Conservation (phyloP, 192 early-diverging fungal species). For the Dissophora ornata region DNA sequence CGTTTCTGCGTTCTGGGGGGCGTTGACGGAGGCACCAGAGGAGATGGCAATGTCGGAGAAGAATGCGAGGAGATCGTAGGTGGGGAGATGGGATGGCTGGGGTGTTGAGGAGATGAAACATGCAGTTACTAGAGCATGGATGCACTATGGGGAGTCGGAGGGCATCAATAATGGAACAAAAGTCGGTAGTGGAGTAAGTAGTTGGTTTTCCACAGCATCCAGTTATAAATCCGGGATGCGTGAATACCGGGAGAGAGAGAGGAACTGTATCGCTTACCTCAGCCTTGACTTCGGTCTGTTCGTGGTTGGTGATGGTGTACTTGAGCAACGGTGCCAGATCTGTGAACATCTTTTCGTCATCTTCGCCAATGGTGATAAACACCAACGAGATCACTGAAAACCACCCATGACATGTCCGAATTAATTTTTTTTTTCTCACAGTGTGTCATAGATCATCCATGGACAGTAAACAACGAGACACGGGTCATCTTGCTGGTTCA, state of each 20-base stretch:
- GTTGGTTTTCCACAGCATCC: too few relatives aligned
- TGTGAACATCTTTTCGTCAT: slow-evolving; percentile 61
- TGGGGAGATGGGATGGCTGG: slow-evolving; percentile 45
- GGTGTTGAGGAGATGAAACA: slow-evolving; percentile 56
- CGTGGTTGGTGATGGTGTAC: slow-evolving; percentile 58
- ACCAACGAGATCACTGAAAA: slow-evolving; percentile 56
- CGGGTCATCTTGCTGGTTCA: too few relatives aligned
- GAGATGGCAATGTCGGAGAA: slow-evolving; percentile 53
- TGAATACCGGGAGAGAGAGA: too few relatives aligned
- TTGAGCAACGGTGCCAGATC: slow-evolving; percentile 58
- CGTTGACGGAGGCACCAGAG: slow-evolving; percentile 46
- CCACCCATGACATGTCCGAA: slow-evolving; percentile 2
- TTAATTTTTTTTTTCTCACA: slow-evolving; percentile 4
- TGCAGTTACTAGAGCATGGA: slow-evolving; percentile 36
- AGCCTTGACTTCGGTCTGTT: slow-evolving; percentile 58
- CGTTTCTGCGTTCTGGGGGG: slow-evolving; percentile 31
- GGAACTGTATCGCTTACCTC: slow-evolving; percentile 34
- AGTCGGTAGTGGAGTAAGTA: background rate
- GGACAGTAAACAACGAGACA: too few relatives aligned
- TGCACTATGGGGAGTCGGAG: slow-evolving; percentile 44
- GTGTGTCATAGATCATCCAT: too few relatives aligned
- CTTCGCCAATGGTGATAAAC: slow-evolving; percentile 64
- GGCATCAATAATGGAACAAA: background rate
- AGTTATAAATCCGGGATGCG: too few relatives aligned
- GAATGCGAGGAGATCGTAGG: slow-evolving; percentile 51